Conservation (phyloP, 208 protist species). For the Acanthamoeba royreba region DNA sequence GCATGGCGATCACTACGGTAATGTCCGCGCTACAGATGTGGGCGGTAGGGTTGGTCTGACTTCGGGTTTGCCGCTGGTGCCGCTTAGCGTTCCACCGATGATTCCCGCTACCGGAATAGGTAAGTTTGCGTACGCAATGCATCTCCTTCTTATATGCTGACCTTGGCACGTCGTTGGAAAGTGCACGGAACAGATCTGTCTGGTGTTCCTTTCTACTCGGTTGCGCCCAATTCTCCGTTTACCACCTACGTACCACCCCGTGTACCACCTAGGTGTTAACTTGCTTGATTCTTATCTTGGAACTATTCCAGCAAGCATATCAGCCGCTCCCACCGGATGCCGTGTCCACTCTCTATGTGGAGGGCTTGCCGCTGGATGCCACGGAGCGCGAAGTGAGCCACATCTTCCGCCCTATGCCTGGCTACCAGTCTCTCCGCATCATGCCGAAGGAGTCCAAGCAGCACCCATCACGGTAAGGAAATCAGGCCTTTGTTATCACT, state of each 20-base stretch:
- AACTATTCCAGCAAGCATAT: background rate
- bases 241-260: background rate
- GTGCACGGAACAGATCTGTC: background rate
- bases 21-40: background rate
- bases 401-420: constrained; percentile 45
- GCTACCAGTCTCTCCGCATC: constrained; percentile 49
- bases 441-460: constrained; percentile 6
- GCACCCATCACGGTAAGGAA: background rate
- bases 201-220: background rate
- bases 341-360: constrained; percentile 34
- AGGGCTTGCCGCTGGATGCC: constrained; percentile 41
- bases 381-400: constrained; percentile 46
- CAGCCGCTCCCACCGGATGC: background rate
- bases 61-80: background rate
- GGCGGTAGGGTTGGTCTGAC: background rate
- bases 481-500: too few species aligned
- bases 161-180: background rate
- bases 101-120: background rate
- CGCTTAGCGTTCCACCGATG: background rate
- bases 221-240: background rate
- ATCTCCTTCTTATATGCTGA: background rate
- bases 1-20: background rate
- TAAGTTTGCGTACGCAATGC: background rate
- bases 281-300: background rate
- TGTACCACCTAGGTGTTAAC: background rate